These are phyloP conservation scores for Pseudopithomyces chartarum DNA, from an alignment of 2,329 filamentous ascomycete genomes.

Conservation along the genomic window DNA sequence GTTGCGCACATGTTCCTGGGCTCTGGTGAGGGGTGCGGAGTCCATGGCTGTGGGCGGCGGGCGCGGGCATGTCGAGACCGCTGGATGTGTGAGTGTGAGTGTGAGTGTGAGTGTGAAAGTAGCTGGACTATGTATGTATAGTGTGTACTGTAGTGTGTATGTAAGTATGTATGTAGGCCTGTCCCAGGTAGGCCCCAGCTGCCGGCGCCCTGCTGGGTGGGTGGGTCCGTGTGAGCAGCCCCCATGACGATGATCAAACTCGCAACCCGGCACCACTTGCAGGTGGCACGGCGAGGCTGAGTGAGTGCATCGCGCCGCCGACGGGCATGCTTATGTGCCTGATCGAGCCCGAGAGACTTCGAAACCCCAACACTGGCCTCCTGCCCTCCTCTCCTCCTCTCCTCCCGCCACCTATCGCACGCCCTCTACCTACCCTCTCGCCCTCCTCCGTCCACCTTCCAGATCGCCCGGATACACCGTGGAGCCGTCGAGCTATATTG, in stretches of 20 bases:
- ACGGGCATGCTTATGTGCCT: neutral
- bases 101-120: neutral
- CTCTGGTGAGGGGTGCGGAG: conserved; percentile 71
- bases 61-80: neutral
- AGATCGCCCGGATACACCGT: neutral
- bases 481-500: neutral
- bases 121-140: no score
- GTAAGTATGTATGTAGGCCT: no score
- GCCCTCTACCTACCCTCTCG: neutral
- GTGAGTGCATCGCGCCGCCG: neutral
- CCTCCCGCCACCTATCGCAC: neutral
- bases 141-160: neutral
- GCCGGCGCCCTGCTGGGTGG: no score
- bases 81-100: neutral
- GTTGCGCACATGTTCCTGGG: conserved; percentile 86
- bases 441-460: neutral
- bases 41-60: conserved; percentile 60
- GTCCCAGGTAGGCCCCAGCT: neutral
- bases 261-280: neutral
- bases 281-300: conserved; percentile 2
- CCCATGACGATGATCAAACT: conserved; percentile 2
- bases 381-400: no score
- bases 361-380: neutral
- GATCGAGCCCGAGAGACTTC: neutral
- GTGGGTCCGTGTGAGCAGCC: neutral